Base-by-base conservation (phyloP, 495 filamentous ascomycete genomes). In the Tuber borchii region DNA sequence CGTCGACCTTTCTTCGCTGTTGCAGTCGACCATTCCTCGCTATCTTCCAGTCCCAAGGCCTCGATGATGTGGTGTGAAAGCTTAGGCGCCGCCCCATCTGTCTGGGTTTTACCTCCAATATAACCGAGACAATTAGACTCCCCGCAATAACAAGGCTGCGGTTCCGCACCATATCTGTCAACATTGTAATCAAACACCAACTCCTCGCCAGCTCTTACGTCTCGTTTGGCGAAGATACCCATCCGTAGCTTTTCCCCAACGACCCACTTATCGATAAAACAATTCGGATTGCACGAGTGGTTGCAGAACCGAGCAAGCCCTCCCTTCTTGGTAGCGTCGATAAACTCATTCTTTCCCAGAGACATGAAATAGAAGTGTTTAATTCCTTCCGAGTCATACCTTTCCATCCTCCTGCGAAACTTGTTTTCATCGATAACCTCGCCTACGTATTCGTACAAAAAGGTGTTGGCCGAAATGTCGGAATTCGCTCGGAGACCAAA, bases 341-440 rank as follows among this genome's bases (percentile, higher is more conserved):
- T 93, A 80, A 98, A 99, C 85, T 98, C 95, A 79, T 90, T 92
- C 84, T 96, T 96, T 83, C 89, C 95, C 74, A 99, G 90, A 51
- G 96, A 98, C 95, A 99, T 99, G 85, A 99, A 99, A 84, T 99
- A 99, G 83, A 99, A 99, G 84, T 99, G 95, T 83, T 93, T 95
- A 87, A 99, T 97, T 45, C 94, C 94, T 82, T 97, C 93, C 74
- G 94, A 89, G 81, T 95, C 93, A 83, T 99, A 99, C 77, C 94
- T 91, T 26, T 91, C 86, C 90, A 93, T 97, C 73, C 95, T 92
- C 75, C 88, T 88, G 71, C 93, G 92, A 82, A 98, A 99, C 56
- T 90, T 90, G 20, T 86, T 84, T 84, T 99, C 96, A 81, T 95
- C 93, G 84, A 99, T 97, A 75, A 99, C 95, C 85, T 99, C 95